These are phyloP conservation scores for Blastobotrys arbuscula DNA, from an alignment of 1,139 yeast species.

Conservation along the genomic window DNA sequence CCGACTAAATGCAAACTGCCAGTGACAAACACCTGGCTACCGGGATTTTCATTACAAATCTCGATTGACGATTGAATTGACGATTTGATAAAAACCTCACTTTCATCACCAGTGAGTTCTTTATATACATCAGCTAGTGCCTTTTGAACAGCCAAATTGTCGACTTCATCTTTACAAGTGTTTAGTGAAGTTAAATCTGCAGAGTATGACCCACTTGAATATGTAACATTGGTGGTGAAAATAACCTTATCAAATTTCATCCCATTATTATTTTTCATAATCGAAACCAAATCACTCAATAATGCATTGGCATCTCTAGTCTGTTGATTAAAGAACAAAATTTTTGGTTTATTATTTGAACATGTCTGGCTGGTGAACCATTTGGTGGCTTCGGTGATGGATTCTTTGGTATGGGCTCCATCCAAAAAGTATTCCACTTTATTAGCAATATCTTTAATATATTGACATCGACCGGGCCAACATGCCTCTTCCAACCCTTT, in stretches of 20 bases:
- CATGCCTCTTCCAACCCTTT: conserved; percentile 62
- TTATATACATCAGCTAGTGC: conserved; percentile 67
- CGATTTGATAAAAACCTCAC: conserved; percentile 47
- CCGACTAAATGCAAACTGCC: conserved; percentile 95
- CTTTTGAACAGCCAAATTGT: conserved; percentile 74
- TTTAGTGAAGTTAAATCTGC: conserved; percentile 82
- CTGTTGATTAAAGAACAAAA: conserved; percentile 87
- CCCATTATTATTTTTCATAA: conserved; percentile 29
- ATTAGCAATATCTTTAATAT: conserved; percentile 43
- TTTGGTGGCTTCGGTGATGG: conserved; percentile 67
- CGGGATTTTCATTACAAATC: conserved; percentile 40
- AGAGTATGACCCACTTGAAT: conserved; percentile 76
- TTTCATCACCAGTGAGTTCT: conserved; percentile 43
- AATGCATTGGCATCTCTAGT: conserved; percentile 76
- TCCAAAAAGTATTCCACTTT: conserved; percentile 73
- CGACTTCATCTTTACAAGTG: conserved; percentile 70
- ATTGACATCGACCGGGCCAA: conserved; percentile 97
- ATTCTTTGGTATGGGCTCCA: conserved; percentile 94
- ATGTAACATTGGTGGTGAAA: conserved; percentile 88
- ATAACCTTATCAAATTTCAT: conserved; percentile 65
- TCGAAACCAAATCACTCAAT: conserved; percentile 47
- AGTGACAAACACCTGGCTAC: conserved; percentile 74
- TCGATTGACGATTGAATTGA: conserved; percentile 74
- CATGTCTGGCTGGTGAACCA: conserved; percentile 57
- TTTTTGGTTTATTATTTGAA: conserved; percentile 26